Conservation (phyloP, 148 eudicot genomes). For the Arbutus unedo region DNA sequence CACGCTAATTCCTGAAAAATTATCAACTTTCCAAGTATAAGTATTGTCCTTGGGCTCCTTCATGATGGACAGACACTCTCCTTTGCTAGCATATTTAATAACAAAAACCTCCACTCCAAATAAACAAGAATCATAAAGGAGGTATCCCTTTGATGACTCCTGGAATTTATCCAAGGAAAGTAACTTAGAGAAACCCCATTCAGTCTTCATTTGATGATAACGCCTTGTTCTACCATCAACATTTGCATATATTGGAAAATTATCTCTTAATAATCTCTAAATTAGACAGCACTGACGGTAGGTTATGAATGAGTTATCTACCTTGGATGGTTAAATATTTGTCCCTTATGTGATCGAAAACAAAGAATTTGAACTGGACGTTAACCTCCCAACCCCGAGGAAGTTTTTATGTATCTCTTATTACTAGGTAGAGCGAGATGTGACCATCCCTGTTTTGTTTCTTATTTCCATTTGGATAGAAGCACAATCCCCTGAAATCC, state of each 20-base stretch:
- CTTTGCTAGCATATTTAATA: slow-evolving; percentile 8
- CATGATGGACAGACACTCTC: slow-evolving; percentile 13
- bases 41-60: not conserved
- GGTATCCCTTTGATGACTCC: slow-evolving; percentile 10
- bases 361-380: slow-evolving; percentile 18
- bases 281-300: not conserved
- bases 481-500: slow-evolving; percentile 15
- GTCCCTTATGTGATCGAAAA: slow-evolving; percentile 13
- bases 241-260: not conserved
- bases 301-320: not conserved
- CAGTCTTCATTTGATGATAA: slow-evolving; percentile 16
- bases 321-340: slow-evolving; percentile 23
- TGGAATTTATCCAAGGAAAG: slow-evolving; percentile 3
- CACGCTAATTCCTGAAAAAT: slow-evolving; percentile 5
- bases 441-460: slow-evolving; percentile 1
- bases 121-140: slow-evolving; percentile 13
- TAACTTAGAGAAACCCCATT: slow-evolving; percentile 16
- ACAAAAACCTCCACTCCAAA: slow-evolving; percentile 21
- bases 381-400: slow-evolving; percentile 21
- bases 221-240: slow-evolving; percentile 7
- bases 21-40: slow-evolving; percentile 19
- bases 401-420: not conserved
- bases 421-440: slow-evolving; percentile 18
- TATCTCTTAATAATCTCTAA: not conserved
- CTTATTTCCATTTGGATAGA: slow-evolving; percentile 16